Evolutionary conservation across 441 rosid genomes (phyloP).

Genomic region (Adansonia grandidieri): DNA sequence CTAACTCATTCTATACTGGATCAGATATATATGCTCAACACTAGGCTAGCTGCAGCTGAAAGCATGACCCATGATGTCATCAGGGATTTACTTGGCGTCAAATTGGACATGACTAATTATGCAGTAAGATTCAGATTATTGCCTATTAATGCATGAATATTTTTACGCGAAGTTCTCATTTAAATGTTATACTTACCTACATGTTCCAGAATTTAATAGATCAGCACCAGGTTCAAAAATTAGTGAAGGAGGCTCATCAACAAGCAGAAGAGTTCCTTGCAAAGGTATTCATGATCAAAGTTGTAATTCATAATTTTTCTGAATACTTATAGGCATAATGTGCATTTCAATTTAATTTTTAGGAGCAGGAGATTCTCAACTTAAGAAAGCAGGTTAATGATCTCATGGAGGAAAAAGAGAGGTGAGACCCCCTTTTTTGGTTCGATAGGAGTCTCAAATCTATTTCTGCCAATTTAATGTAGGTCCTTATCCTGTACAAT

Average conservation of each 20-base stretch:
- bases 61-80: slow-evolving; percentile 98
- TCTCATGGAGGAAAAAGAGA: slow-evolving; percentile 70
- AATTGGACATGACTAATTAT: slow-evolving; percentile 82
- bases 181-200: slow-evolving; percentile 25
- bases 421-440: slow-evolving; percentile 46
- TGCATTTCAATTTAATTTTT: slow-evolving; percentile 20
- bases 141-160: slow-evolving; percentile 11
- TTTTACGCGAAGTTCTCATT: slow-evolving; percentile 24
- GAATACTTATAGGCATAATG: slow-evolving; percentile 17
- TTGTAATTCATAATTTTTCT: background rate
- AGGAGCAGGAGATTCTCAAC: slow-evolving; percentile 76
- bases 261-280: slow-evolving; percentile 63
- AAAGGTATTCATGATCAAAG: slow-evolving; percentile 51
- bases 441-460: slow-evolving; percentile 17
- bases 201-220: slow-evolving; percentile 72
- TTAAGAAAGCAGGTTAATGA: slow-evolving; percentile 58
- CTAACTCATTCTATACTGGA: slow-evolving; percentile 31
- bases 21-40: slow-evolving; percentile 74
- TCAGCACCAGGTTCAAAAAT: slow-evolving; percentile 68
- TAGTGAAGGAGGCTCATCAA: slow-evolving; percentile 71
- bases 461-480: background rate
- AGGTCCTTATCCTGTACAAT: background rate
- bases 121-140: slow-evolving; percentile 60
- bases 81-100: slow-evolving; percentile 91
- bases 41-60: slow-evolving; percentile 92